Evolutionary conservation across 2,329 filamentous ascomycete genomes (phyloP), one percentile per base, ranked within the genome.

Genomic region (Xylariaceae sp.): DNA sequence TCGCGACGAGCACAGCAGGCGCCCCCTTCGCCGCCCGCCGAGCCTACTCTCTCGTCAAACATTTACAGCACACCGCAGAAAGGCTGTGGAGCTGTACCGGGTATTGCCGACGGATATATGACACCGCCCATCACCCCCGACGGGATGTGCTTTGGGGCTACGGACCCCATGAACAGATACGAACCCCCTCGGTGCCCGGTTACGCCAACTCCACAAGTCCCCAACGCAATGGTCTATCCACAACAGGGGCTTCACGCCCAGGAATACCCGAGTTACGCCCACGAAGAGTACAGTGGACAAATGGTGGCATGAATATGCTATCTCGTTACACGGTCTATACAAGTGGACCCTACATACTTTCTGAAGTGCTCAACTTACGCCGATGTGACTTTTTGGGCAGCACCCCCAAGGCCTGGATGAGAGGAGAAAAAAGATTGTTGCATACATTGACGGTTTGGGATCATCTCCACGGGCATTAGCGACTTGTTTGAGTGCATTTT

Each of bases 81-180:
- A 66, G 75, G 73, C 31, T 76, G 80, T 39, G 79, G 77, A 44
- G 67, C 73, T 32, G 61, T 65, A n/a, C 64, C 74, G 33, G 68
- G 68, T 32, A 71, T 78, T 43, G 75, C 78, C 23, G 74, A 86
- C 45, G 86, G 85, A 37, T 88, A 88, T 59, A 73, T 89, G 46
- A 92, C 86, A 12, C 86, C 86, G 17, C 86, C 86, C 2, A 90
- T 92, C 55, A 92, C 86, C 0, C 86, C 86, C 4, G 85, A 90
- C 42, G 75, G 77, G 6, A 67, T 72, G 32, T 67, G 64, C 46
- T 77, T 77, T 33, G 64, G 58, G 19, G 59, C 61, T 31, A 58
- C 62, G 30, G 58, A 57, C 23, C 54, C 53, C 6, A 57, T 60
- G 49, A 55, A 58, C 31, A 70, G 70, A 51, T 70, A 73, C 32